phyloP scores from a whole-genome alignment of 495 filamentous ascomycete species.

The Aspergillus indologenus region DNA sequence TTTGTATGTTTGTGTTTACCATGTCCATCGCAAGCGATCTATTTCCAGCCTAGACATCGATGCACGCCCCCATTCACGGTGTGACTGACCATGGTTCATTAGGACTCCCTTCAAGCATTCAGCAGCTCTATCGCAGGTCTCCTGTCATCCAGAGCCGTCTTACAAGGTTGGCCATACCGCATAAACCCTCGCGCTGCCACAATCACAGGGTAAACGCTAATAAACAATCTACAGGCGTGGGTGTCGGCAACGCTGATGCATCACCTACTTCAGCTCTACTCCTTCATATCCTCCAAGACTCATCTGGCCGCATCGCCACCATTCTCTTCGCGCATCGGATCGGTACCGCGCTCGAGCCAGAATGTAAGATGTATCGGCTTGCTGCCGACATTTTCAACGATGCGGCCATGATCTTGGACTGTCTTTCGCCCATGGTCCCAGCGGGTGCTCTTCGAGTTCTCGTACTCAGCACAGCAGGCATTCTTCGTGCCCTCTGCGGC shows the following conservation, averaged over 20 bases:
- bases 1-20: constrained; percentile 32
- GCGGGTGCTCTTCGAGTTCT: constrained; percentile 58
- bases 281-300: constrained; percentile 81
- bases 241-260: constrained; percentile 82
- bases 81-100: background rate
- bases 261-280: constrained; percentile 86
- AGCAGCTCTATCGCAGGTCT: constrained; percentile 89
- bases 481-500: constrained; percentile 80
- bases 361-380: constrained; percentile 92
- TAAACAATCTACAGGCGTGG: constrained; percentile 56
- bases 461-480: constrained; percentile 70
- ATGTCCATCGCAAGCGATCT: background rate
- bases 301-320: constrained; percentile 78
- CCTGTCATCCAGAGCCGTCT: constrained; percentile 80
- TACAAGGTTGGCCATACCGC: constrained; percentile 59
- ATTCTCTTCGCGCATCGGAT: constrained; percentile 86
- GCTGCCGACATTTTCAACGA: constrained; percentile 93
- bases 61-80: too few species aligned
- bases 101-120: constrained; percentile 97
- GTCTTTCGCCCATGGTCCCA: constrained; percentile 77
- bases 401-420: constrained; percentile 82
- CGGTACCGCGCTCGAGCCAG: constrained; percentile 84
- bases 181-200: constrained; percentile 1
- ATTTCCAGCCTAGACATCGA: too few species aligned
- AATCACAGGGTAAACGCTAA: constrained; percentile 1